Evolutionary conservation across 2,329 filamentous ascomycete genomes (phyloP), one percentile per base, ranked within the genome.

Genomic region (Pestalotiopsis sp.): DNA sequence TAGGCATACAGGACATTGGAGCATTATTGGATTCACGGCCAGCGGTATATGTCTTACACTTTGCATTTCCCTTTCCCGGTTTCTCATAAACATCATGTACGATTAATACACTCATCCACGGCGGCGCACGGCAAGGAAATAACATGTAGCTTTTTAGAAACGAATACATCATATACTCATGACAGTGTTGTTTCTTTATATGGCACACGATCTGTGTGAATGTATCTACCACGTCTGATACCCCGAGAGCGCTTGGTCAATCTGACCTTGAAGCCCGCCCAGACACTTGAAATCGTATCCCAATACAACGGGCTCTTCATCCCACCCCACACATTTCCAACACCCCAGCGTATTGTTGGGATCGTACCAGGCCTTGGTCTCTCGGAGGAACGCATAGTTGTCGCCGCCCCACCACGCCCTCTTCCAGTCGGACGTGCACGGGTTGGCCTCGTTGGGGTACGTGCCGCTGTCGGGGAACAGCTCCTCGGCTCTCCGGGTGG

Each of bases 391-490:
- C 1, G 65, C 67, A 61, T 82, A 81, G 45, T 80, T 76, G 3
- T 69, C 67, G 11, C 79, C 80, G 12, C 79, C 80, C 72, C 75
- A 82, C 72, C 81, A 80, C 3, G 77, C 73, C 58, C 75, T 68
- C 67, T 77, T 75, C 75, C 77, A 82, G 60, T 80, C 71, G 14
- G 75, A 73, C 23, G 79, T 79, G 23, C 78, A 75, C 2, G 75
- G 70, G 68, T 82, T 78, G 4, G 75, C 80, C 73, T 83, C 82
- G 70, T 81, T 83, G 60, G 78, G 72, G 71, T 83, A 83, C 13
- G 78, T 75, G 3, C 82, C 81, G 38, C 77, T 78, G 5, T 77
- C 76, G 4, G 59, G 59, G 31, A 36, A 61, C 23, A 75, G 40
- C 20, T 69, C 49, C 36, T 75, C 72, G 2, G 66, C 66, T 12